Base-by-base conservation (phyloP, 148 eudicot species). In the Vaccinium myrtillus region DNA sequence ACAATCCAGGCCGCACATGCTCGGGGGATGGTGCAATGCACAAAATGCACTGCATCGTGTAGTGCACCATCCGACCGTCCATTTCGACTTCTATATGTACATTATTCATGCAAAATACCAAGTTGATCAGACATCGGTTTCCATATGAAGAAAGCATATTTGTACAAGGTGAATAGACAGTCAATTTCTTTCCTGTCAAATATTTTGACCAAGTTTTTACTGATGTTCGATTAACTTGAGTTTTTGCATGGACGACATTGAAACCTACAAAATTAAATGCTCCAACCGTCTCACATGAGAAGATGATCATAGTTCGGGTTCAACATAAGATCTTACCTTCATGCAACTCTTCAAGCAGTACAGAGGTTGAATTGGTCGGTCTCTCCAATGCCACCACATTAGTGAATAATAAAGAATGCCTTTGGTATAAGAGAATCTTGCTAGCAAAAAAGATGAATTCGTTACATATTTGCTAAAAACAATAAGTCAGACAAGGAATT, bases 241-340 rank as follows among this genome's bases (percentile, higher is more conserved):
- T 65, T 9, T 65, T 65, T 23, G 71, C 30, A 65, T 65, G 30
- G 14, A 65, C 71, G 25, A 23, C 71, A 65, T 8, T 21, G 23
- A 65, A 15, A 23, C 71, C 71, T 21, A 61, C 71, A 65, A 65
- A 65, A 65, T 65, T 27, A 65, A 65, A 65, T 1, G 32, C 30
- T 65, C 32, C 71, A 65, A 65, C 9, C 30, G 8, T 65, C 71
- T 65, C 71, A 1, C 71, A 65, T 65, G 71, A 65, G 71, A 23
- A 65, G 23, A 59, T 59, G 65, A 59, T 59, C 30, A 9, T 65
- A 65, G 71, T 23, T 23, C 70, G 10, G 71, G 30, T 69, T 69
- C 39, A 69, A 30, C 74, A 27, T 27, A 69, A 69, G 43, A 69
- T 69, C 74, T 69, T 69, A 69, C 74, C 74, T 69, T 69, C 39